A percentile compares a stretch with the other conserved stretches of the same genome.
These are phyloP conservation scores for Pseudonitzschia delicatissima DNA, from an alignment of 108 stramenopile genomes.

Conservation along the genomic window DNA sequence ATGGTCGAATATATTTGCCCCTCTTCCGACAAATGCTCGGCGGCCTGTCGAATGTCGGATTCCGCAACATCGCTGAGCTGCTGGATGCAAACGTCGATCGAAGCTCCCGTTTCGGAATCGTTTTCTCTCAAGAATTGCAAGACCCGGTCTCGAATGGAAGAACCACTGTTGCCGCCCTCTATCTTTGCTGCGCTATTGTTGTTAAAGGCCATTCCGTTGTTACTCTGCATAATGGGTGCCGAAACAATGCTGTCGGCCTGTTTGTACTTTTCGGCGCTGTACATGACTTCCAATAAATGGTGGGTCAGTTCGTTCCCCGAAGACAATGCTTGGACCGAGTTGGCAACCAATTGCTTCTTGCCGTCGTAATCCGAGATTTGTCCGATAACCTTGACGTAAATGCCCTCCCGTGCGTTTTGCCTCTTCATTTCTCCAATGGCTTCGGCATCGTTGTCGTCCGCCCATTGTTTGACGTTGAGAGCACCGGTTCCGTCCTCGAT, in stretches of 20 bases:
- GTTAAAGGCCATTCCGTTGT: constrained; percentile 19
- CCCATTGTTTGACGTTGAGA: constrained; percentile 74
- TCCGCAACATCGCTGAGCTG: constrained; percentile 28
- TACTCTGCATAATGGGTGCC: constrained; percentile 24
- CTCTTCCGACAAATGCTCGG: constrained; percentile 59
- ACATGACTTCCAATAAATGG: constrained; percentile 80
- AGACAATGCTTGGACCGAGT: constrained; percentile 53
- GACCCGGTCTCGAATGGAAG: constrained; percentile 3
- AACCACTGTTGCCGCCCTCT: not conserved
- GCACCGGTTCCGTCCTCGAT: constrained; percentile 89
- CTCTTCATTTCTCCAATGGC: constrained; percentile 46
- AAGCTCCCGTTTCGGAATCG: constrained; percentile 37
- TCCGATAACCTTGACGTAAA: constrained; percentile 73
- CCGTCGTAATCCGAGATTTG: constrained; percentile 75
- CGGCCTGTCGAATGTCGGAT: constrained; percentile 45
- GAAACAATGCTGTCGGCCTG: constrained; percentile 31
- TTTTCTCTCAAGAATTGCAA: constrained; percentile 13
- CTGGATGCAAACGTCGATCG: constrained; percentile 33
- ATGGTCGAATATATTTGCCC: constrained; percentile 81
- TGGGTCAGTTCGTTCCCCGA: constrained; percentile 78
- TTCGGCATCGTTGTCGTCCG: constrained; percentile 58
- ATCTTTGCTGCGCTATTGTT: constrained; percentile 15
- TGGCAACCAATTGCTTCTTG: constrained; percentile 55
- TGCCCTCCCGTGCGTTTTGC: constrained; percentile 42
- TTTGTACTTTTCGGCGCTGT: constrained; percentile 58